These are phyloP conservation scores for Didymella segeticola DNA, from an alignment of 2,329 filamentous ascomycete genomes.

Conservation along the genomic window DNA sequence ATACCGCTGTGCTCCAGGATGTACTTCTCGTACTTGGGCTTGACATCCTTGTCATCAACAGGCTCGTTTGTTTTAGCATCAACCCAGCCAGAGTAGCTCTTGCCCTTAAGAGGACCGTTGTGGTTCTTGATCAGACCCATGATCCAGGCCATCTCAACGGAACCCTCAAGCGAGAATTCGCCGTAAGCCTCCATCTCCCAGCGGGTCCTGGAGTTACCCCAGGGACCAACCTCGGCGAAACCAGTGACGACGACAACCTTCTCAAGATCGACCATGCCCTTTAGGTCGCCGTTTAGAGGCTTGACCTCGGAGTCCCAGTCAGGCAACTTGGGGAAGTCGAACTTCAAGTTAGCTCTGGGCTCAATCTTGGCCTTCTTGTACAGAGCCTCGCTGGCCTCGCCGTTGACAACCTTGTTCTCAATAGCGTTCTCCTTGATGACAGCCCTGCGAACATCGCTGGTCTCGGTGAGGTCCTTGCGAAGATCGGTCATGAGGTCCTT, in stretches of 20 bases:
- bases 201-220: slow-evolving; percentile 96
- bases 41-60: slow-evolving; percentile 97
- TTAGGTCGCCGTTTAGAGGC: slow-evolving; percentile 84
- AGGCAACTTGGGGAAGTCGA: slow-evolving; percentile 88
- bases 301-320: slow-evolving; percentile 92
- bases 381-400: slow-evolving; percentile 86
- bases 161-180: slow-evolving; percentile 96
- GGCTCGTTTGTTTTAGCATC: slow-evolving; percentile 93
- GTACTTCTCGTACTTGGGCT: slow-evolving; percentile 95
- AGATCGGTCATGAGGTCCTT: slow-evolving; percentile 94
- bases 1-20: slow-evolving; percentile 98
- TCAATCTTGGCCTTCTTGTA: slow-evolving; percentile 95
- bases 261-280: slow-evolving; percentile 98
- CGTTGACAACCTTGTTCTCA: slow-evolving; percentile 97
- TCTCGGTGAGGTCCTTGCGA: slow-evolving; percentile 93
- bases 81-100: slow-evolving; percentile 96
- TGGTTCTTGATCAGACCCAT: slow-evolving; percentile 99
- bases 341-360: slow-evolving; percentile 97
- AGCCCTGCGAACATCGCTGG: slow-evolving; percentile 88
- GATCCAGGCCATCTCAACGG: slow-evolving; percentile 99
- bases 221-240: slow-evolving; percentile 94
- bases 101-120: slow-evolving; percentile 94
- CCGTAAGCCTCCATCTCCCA: slow-evolving; percentile 99
- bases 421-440: slow-evolving; percentile 95
- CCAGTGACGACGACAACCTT: slow-evolving; percentile 98